Percentiles rank a stretch among this genome's conserved stretches.
Conservation (phyloP, 495 filamentous ascomycete species). For the Jackrogersella multiformis region DNA sequence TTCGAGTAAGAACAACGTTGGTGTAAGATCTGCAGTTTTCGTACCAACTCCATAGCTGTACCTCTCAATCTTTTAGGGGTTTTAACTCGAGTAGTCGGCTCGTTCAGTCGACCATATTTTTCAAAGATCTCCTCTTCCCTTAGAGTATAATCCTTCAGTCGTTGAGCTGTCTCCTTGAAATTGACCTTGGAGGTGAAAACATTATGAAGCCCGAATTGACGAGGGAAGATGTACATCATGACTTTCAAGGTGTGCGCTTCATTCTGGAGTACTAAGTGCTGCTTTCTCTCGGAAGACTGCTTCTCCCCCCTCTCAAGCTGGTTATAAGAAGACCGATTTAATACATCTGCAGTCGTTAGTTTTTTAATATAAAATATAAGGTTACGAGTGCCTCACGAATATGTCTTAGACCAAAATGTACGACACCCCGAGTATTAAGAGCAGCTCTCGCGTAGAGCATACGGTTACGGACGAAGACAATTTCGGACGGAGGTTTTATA, state of each 20-base stretch:
- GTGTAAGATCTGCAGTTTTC: constrained; percentile 74
- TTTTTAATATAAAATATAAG: neutral
- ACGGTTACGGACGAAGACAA: constrained; percentile 80
- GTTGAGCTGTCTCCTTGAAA: constrained; percentile 68
- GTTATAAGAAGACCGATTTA: constrained; percentile 74
- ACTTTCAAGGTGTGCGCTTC: constrained; percentile 71
- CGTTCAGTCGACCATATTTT: constrained; percentile 43
- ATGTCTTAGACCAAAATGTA: constrained; percentile 78
- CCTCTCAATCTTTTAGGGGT: constrained; percentile 84
- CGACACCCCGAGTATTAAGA: constrained; percentile 70
- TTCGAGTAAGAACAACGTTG: constrained; percentile 77
- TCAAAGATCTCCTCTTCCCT: constrained; percentile 81
- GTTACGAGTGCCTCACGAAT: constrained; percentile 70
- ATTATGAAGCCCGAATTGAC: constrained; percentile 90
- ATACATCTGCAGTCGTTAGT: constrained; percentile 68
- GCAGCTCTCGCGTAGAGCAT: constrained; percentile 85
- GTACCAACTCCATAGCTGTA: constrained; percentile 63
- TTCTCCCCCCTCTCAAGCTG: constrained; percentile 7
- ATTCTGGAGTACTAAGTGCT: constrained; percentile 42
- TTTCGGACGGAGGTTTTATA: constrained; percentile 62
- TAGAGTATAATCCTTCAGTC: constrained; percentile 81
- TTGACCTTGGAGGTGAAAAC: constrained; percentile 80
- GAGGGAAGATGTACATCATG: constrained; percentile 93
- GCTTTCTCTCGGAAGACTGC: constrained; percentile 7
- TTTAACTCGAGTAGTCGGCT: constrained; percentile 43